Base-by-base conservation (phyloP, 176 grass and related monocot species). In the Tillandsia leiboldiana region DNA sequence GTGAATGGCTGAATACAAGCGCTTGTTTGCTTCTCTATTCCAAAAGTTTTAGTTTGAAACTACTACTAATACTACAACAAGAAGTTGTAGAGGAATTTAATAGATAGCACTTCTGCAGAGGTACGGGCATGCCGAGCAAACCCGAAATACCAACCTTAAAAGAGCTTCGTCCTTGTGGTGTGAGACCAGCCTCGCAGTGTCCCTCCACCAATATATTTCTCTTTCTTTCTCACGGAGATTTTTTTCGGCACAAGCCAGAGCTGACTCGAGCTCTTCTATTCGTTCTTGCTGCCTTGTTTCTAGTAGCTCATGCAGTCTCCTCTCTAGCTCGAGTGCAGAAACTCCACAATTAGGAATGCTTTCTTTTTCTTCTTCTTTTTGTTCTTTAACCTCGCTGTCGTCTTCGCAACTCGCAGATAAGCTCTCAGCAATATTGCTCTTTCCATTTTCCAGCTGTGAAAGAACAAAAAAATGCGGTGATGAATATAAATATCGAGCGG, bases 171-270 rank as follows among this genome's bases (percentile, higher is more conserved):
- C 89, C 51, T 74, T 82, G 71, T 88, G 87, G 47, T 75, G 77
- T 6, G 87, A 78, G 65, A 87, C 87, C 51, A 93, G 79, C 61
- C 77, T 87, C 57, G 94, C 84, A 0, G 89, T 93, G 94, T 99
- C 87, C 77, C 77, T 87, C 94, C 89, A 99, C 84, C 94, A 89
- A 66, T 51, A 82, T 51, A 90, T 77, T 81, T 93, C 94, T 49
- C 84, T 79, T 71, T 93, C 89, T 72, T 80, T 90, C 4, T 93
- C 87, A 4, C 12, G 50, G 11, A 99, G 87, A 79, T 79, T 90
- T 68, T 33, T 68, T 75, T 77, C 72, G 3, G 84, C 94, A 68
- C 77, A 53, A 24, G 85, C 76, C 74, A 99, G 69, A 17, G 75
- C 94, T 23, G 75, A 78, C 71, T 99, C 87, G 26, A 99, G 87